Base-by-base conservation (phyloP, 164 flowering plant species). In the Houttuynia cordata region DNA sequence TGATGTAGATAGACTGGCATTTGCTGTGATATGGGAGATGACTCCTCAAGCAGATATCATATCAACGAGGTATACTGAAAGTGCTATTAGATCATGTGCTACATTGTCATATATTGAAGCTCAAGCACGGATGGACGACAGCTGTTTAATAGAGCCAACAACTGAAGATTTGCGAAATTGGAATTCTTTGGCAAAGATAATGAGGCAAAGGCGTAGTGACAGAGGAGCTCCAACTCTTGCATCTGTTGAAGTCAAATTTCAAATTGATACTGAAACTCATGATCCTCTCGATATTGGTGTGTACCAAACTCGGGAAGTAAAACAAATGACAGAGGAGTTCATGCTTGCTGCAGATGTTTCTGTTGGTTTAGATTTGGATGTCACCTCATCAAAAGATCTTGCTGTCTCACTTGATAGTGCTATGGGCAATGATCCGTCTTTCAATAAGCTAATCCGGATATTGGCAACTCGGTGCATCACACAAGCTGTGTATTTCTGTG, bases 201-300 rank as follows among this genome's bases (percentile, higher is more conserved):
- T 94, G 96, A 85, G 97, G 80, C 83, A 67, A 52, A 82, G 88
- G 60, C 95, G 99, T 51, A 87, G 91, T 70, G 93, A 94, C 25
- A 83, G 93, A 74, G 99, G 99, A 65, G 99, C 99, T 60, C 65
- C 91, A 53, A 94, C 99, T 63, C 97, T 94, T 75, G 99, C 99
- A 68, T 94, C 99, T 73, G 96, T 97, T 60, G 99, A 94, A 79
- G 97, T 94, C 64, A 94, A 91, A 70, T 94, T 94, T 79, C 90
- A 94, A 71, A 88, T 91, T 76, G 99, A 94, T 73, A 91, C 99
- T 20, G 99, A 94, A 73, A 94, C 99, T 72, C 99, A 88, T 67
- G 99, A 94, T 64, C 99, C 97, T 68, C 96, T 94, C 76, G 99
- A 94, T 79, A 84, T 94, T 72, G 99, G 99, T 94, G 91, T 94